Evolutionary conservation across 805 yeast species (phyloP), one percentile per base, ranked within the genome.

Genomic region (Myxozyma mucilagina): DNA sequence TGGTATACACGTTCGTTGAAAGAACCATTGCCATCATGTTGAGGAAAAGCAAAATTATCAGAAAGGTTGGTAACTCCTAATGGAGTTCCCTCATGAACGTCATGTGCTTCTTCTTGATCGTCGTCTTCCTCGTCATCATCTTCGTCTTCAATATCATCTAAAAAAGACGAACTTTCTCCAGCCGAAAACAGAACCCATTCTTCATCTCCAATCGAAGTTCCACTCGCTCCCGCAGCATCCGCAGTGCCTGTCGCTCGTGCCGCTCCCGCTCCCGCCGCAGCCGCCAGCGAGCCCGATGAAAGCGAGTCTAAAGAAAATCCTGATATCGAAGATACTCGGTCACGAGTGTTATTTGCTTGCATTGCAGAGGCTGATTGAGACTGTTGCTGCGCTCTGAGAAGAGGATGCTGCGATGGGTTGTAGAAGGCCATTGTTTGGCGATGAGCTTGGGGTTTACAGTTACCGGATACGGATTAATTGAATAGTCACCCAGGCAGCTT

Each of bases 131-230:
- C 60, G 39, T 56, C 64, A 10, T 53, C 61, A 18, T 54, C 63
- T 2, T 61, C 59, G 47, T 60, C 66, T 9, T 55, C 41, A 3
- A 59, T 35, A 14, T 38, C 53, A 24, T 60, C 64, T 11, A 56
- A 35, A 42, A 51, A 32, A 3, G 64, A 57, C n/a, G 61, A 60
- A 13, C 53, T 42, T 43, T 47, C 60, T 11, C 61, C 64, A 1
- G 78, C 77, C 29, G 76, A 71, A 62, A 75, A 75, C 48, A 75
- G 67, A 13, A 75, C 75, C 79, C 79, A 75, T 55, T 74, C 78
- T 57, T 68, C 69, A 35, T 65, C 62, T 11, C 36, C 50, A 18
- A 34, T 36, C 18, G 52, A 4, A 11, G 53, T 44, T 11, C 34
- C 50, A 5, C 39, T 44, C 4, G 39, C 47, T 5, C 29, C 41